Evolutionary conservation across 352 stramenopile species (phyloP), one percentile per base, ranked within the genome.

Genomic region (Globisporangium viniferum): DNA sequence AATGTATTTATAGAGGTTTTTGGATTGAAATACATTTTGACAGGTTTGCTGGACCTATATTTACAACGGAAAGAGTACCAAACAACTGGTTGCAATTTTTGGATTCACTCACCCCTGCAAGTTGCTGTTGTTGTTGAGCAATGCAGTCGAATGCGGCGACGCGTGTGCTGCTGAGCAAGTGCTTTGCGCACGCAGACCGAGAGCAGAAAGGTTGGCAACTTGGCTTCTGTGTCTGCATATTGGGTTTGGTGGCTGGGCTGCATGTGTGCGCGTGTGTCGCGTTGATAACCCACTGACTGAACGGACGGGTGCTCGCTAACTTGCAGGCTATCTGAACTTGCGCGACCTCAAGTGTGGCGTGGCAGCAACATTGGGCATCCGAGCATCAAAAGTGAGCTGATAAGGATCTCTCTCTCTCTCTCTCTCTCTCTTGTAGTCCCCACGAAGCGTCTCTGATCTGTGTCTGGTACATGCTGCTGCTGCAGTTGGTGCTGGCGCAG

Each of bases 311-410:
- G 5, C 44, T 51, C 9, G 5, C 4, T 10, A 36, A 58, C 53
- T 31, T 15, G 20, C 29, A 92, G 84, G 82, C 2, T 69, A 69
- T 44, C 71, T 93, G 48, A 31, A 62, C 5, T 46, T 75, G 1
- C 71, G 76, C 10, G 82, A 91, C 10, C 72, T 91, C n/a, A 93
- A 91, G n/a, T 91, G 82, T 48, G 82, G 70, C 20, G 81, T 93
- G 27, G 82, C 81, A 9, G 82, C 84, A 2, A 78, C 82, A 27
- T 66, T 93, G 4, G 82, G 84, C 3, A 81, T 91, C 20, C 81
- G 81, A 14, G 74, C 84, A 24, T 93, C 84, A n/a, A 91, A 90
- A 74, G 79, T 69, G 2, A 12, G 57, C 22, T 2, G 9, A 36
- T 33, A 7, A 4, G 24, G 20, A 14, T 8, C 14, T 24, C 0